phyloP scores from a whole-genome alignment of 2,329 filamentous ascomycete species.

The Hypoxylon sp. region DNA sequence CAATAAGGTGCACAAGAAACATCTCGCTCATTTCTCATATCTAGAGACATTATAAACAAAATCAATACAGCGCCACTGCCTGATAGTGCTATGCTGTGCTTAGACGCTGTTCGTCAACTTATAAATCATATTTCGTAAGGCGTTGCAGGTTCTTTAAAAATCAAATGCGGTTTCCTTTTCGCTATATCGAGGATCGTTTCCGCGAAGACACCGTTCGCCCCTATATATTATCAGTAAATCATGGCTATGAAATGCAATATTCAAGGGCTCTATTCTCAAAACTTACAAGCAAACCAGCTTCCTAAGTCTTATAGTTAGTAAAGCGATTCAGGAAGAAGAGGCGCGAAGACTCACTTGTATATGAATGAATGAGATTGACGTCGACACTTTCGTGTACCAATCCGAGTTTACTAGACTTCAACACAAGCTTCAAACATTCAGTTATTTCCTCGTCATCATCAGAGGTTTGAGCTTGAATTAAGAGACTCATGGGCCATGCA shows the following conservation, averaged over 20 bases:
- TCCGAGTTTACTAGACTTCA: constrained; percentile 81
- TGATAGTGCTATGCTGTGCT: background rate
- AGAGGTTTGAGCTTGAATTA: constrained; percentile 92
- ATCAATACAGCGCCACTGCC: background rate
- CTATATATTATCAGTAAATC: constrained; percentile 47
- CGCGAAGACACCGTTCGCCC: constrained; percentile 97
- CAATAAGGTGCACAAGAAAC: constrained; percentile 1
- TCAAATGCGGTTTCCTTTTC: constrained; percentile 86
- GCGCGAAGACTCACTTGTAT: constrained; percentile 74
- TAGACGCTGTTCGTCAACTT: background rate
- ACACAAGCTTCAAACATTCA: constrained; percentile 79
- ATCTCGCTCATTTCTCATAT: background rate
- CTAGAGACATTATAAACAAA: constrained; percentile 23
- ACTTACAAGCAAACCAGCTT: constrained; percentile 89
- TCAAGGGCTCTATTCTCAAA: constrained; percentile 7
- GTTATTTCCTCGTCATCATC: constrained; percentile 87
- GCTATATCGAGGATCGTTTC: constrained; percentile 92
- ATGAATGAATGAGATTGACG: constrained; percentile 75
- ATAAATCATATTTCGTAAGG: constrained; percentile 67
- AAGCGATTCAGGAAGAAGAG: constrained; percentile 34
- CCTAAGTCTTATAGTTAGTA: constrained; percentile 58
- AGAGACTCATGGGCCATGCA: constrained; percentile 96
- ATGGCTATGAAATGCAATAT: background rate
- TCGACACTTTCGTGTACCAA: constrained; percentile 94
- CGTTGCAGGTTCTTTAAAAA: constrained; percentile 78